Conservation (phyloP, 441 rosid genomes). For the Rhodomyrtus psidioides region DNA sequence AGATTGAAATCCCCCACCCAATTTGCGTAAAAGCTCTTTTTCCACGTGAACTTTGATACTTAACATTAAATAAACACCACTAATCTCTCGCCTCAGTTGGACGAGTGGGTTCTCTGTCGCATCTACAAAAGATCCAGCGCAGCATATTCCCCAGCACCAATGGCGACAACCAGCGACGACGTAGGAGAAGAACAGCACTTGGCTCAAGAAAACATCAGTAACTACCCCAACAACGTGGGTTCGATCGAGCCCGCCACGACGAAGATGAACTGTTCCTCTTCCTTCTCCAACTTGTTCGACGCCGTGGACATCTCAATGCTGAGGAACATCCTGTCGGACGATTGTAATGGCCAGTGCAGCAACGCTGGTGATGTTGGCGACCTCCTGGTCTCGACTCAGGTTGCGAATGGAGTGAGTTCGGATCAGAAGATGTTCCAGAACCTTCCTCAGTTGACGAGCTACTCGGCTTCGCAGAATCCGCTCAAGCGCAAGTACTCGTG, state of each 20-base stretch:
- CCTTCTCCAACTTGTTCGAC: constrained; percentile 4
- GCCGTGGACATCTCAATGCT: background rate
- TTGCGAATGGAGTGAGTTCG: background rate
- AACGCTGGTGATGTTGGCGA: background rate
- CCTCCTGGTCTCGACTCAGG: background rate
- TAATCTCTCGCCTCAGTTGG: background rate
- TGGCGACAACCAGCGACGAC: background rate
- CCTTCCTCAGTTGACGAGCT: background rate
- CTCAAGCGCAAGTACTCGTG: background rate
- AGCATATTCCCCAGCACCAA: background rate
- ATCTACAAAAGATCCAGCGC: background rate
- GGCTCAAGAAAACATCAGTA: background rate
- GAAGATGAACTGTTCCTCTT: background rate
- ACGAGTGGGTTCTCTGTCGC: constrained; percentile 6
- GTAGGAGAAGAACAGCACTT: background rate
- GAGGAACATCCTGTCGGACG: background rate
- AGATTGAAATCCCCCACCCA: background rate
- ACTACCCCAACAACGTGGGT: background rate
- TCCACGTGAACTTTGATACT: background rate
- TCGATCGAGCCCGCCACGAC: background rate
- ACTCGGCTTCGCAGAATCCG: background rate
- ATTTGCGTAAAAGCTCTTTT: background rate
- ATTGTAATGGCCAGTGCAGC: background rate
- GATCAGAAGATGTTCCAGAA: background rate
- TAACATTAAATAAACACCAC: background rate